Evolutionary conservation across 2,329 filamentous ascomycete species (phyloP), one percentile per base, ranked within the genome.

Genomic region (Aspergillus sp.): DNA sequence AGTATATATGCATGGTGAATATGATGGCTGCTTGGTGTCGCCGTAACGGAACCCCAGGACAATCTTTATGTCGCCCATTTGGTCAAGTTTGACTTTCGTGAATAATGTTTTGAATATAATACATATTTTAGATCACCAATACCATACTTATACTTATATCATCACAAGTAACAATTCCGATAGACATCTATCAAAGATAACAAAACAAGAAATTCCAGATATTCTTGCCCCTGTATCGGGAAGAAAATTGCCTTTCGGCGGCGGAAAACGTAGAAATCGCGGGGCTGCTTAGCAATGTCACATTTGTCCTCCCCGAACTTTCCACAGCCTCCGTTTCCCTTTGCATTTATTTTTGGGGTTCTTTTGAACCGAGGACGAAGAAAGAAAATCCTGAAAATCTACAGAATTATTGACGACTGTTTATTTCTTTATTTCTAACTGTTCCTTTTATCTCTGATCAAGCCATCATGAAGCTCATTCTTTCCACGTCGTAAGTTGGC

Each of bases 401-500:
- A 32, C n/a, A 9, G 2, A 32, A 9, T n/a, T 32, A 32, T 4
- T 32, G 8, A 8, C 8, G 8, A 3, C 31, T n/a, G 2, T 9
- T 32, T 32, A 46, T 47, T 49, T 40, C 26, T 35, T 27, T n/a
- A 43, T 34, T 45, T 39, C 33, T 35, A 33, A 40, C 28, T 33
- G 27, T 41, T 35, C 27, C 33, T 27, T 9, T 34, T 27, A 39
- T 29, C 33, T 38, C 13, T 29, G 30, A 34, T 8, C 33, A 33
- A 11, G 11, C 33, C 31, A 83, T 78, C 76, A 88, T 88, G 73
- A 88, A 88, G 73, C 75, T 94, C 63, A 79, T 94, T 52, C 80
- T 94, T 42, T 94, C 88, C 44, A 94, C 89, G 53, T 88, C 86
- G 88, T 93, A 78, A 59, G 85, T 70, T 45, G 41, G 48, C 32